phyloP scores from a whole-genome alignment of 176 grass and related monocot genomes.

The Avena atlantica region DNA sequence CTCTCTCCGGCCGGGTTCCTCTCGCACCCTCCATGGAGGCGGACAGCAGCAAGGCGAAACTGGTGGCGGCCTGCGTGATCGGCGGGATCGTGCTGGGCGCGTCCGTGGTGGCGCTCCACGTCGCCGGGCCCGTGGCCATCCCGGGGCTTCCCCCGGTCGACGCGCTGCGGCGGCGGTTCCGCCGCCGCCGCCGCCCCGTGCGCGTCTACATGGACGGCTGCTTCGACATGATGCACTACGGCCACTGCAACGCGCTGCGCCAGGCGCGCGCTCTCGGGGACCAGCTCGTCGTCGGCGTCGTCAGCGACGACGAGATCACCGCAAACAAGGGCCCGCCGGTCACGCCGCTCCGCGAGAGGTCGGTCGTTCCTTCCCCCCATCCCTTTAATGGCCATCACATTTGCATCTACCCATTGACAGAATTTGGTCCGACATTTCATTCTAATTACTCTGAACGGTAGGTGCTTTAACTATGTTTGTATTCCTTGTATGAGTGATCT shows the following conservation, averaged over 20 bases:
- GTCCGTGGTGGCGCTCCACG: constrained; percentile 52
- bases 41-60: constrained; percentile 44
- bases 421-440: background rate
- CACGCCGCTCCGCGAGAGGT: constrained; percentile 83
- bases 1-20: background rate
- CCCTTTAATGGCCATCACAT: background rate
- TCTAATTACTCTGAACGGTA: background rate
- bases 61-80: constrained; percentile 63
- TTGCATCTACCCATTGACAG: background rate
- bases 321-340: constrained; percentile 85
- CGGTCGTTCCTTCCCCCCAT: background rate
- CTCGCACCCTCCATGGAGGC: constrained; percentile 45
- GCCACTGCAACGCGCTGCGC: constrained; percentile 85
- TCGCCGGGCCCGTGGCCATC: constrained; percentile 35
- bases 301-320: constrained; percentile 83
- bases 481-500: too few relatives aligned
- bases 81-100: constrained; percentile 76
- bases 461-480: background rate
- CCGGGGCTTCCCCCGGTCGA: constrained; percentile 14
- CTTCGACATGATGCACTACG: constrained; percentile 99
- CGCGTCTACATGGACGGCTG: constrained; percentile 97
- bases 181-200: constrained; percentile 56
- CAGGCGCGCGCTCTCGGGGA: constrained; percentile 78
- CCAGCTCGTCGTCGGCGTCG: constrained; percentile 79
- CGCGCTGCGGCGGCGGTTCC: constrained; percentile 35